These are phyloP conservation scores for Clarireedia sp. DNA, from an alignment of 2,329 filamentous ascomycete genomes.

Conservation along the genomic window DNA sequence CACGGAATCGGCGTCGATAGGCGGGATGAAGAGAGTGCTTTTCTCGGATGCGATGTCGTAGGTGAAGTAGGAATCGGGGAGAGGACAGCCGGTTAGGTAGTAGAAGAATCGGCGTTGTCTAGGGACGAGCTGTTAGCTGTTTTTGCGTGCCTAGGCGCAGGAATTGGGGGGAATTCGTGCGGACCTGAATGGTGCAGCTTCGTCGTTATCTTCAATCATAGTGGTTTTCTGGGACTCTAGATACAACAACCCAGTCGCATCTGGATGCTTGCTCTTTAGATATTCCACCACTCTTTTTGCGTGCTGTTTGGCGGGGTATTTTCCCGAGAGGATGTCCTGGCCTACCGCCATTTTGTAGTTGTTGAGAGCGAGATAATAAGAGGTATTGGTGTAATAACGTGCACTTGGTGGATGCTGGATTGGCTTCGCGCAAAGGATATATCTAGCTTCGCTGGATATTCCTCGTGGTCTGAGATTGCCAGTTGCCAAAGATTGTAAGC, in stretches of 20 bases:
- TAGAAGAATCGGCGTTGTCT: constrained; percentile 90
- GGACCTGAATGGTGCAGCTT: constrained; percentile 71
- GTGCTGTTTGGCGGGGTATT: constrained; percentile 81
- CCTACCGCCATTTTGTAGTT: background rate
- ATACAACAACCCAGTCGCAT: constrained; percentile 68
- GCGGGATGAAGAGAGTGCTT: constrained; percentile 84
- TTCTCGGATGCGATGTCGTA: constrained; percentile 70
- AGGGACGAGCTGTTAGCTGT: constrained; percentile 5
- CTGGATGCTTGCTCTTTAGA: constrained; percentile 59
- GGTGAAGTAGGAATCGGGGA: constrained; percentile 71
- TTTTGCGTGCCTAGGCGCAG: background rate
- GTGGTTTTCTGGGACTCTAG: constrained; percentile 76
- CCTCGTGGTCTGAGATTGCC: background rate
- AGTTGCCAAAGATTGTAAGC: background rate
- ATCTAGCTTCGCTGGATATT: background rate
- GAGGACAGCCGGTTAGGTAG: constrained; percentile 79
- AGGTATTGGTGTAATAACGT: background rate
- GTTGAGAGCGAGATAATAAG: background rate
- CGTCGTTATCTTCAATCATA: constrained; percentile 84
- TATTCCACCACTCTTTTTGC: constrained; percentile 74
- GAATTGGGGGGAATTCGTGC: background rate
- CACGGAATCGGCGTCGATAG: constrained; percentile 77
- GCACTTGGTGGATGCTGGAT: background rate
- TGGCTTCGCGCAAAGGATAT: background rate
- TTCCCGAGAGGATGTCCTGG: constrained; percentile 45